Evolutionary conservation across 1,284 basidiomycete genomes (phyloP).

Genomic region (Trichosporon ovoides): DNA sequence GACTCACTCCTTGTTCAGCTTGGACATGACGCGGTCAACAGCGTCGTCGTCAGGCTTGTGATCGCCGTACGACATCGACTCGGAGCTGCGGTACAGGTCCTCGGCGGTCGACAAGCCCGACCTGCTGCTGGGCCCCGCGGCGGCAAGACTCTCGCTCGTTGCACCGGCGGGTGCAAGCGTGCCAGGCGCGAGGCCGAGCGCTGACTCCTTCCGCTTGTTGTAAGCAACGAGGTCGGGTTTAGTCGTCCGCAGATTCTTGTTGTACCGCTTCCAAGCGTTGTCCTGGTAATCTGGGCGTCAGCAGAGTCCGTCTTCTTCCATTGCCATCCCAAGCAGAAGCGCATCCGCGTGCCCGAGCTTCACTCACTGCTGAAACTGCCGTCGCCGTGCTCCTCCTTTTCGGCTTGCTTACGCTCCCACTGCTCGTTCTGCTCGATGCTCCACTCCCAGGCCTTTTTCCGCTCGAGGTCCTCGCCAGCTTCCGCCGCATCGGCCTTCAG

Average conservation of each 20-base stretch:
- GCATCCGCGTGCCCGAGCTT: not conserved
- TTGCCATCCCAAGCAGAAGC: too few species aligned
- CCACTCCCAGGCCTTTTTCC: slow-evolving; percentile 88
- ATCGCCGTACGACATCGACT: slow-evolving; percentile 85
- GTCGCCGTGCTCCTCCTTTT: slow-evolving; percentile 57
- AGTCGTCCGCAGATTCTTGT: slow-evolving; percentile 77
- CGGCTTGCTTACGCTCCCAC: slow-evolving; percentile 81
- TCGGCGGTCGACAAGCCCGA: slow-evolving; percentile 58
- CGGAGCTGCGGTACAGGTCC: slow-evolving; percentile 80
- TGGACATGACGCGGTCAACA: slow-evolving; percentile 82
- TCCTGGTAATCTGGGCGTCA: slow-evolving; percentile 72
- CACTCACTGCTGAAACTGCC: slow-evolving; percentile 48
- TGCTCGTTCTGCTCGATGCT: slow-evolving; percentile 88
- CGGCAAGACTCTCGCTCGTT: slow-evolving; percentile 40
- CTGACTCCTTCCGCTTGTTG: slow-evolving; percentile 77
- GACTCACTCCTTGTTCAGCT: slow-evolving; percentile 88
- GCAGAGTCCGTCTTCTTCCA: not conserved
- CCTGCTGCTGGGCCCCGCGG: slow-evolving; percentile 29
- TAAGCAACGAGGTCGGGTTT: slow-evolving; percentile 83
- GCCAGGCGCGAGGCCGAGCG: slow-evolving; percentile 65
- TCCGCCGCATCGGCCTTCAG: slow-evolving; percentile 83
- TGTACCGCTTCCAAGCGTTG: slow-evolving; percentile 80
- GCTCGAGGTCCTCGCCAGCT: slow-evolving; percentile 63
- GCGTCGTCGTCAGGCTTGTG: slow-evolving; percentile 91
- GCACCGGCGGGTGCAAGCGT: slow-evolving; percentile 51